Evolutionary conservation across 148 eudicot species (phyloP), one percentile per base, ranked within the genome.

Genomic region (Persicaria maculosa): DNA sequence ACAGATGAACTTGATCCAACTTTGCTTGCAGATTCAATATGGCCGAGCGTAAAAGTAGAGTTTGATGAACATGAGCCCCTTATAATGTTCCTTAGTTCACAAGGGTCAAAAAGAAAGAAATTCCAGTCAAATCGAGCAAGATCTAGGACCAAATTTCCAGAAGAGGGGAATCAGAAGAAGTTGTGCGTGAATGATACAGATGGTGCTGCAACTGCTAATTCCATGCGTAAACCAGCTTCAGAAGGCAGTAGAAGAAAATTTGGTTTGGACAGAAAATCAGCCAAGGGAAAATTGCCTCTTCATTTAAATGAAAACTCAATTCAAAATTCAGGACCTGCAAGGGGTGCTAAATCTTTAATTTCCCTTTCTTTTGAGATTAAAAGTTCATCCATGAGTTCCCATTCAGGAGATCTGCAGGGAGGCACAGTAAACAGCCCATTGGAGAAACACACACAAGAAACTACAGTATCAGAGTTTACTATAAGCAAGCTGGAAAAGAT

Each of bases 61-160:
- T 62, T 62, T 31, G 68, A 62, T 62, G 68, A 62, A 62, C 25
- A 62, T 62, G 68, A 62, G 31, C 22, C 68, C n/a, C n/a, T 62
- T 31, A 44, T 44, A 31, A 12, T 11, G 44, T 62, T 62, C 16
- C 68, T 62, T 4, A 62, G 68, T 62, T 62, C 68, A 9, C 68
- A 62, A 31, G 68, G 44, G 68, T 31, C 68, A 65, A 43, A 65
- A 40, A 65, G 70, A 43, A 65, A 43, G 46, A 65, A 65, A n/a
- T 14, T 14, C 14, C 9, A 12, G 70, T 43, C 70, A 65, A 36
- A 36, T 65, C 19, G 19, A 65, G 44, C 70, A 65, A 40, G 47
- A 65, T 43, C 8, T 43, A 43, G n/a, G n/a, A 65, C 4, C 43
- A 46, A 15, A 65, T 14, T 5, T 40, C 19, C 16, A 65, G 70